phyloP scores from a whole-genome alignment of 2,329 filamentous ascomycete species.

The Fusarium coicis region DNA sequence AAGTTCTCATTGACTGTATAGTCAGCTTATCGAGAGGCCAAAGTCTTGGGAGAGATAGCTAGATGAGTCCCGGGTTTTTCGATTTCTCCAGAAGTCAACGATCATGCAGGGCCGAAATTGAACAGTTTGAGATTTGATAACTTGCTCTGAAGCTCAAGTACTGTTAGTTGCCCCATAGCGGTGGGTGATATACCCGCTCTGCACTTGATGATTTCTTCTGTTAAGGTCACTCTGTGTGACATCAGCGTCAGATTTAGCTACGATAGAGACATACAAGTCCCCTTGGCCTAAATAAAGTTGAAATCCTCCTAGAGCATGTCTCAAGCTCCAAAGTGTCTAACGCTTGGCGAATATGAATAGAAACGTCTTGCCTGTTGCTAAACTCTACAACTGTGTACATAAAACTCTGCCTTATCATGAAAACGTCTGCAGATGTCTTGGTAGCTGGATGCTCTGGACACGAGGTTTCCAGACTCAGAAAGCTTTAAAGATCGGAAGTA shows the following conservation, averaged over 20 bases:
- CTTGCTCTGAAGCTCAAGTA: background rate
- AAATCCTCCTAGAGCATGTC: background rate
- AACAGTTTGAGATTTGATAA: background rate
- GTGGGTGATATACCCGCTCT: background rate
- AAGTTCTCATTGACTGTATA: background rate
- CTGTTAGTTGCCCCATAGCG: background rate
- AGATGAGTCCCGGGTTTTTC: background rate
- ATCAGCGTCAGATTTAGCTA: background rate
- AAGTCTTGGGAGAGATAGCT: rapidly evolving
- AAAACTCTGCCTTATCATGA: background rate
- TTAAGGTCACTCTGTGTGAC: background rate
- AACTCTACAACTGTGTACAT: background rate
- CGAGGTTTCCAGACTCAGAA: background rate
- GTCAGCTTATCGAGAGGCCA: too few species aligned
- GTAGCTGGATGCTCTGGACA: background rate
- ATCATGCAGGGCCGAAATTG: background rate
- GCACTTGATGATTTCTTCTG: background rate
- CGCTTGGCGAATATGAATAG: background rate
- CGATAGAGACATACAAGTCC: background rate
- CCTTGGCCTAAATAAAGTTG: background rate
- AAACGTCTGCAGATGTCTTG: background rate
- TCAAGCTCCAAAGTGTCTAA: background rate
- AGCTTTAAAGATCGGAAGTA: background rate
- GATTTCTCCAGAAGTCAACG: background rate
- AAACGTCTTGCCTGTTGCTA: background rate